phyloP scores from a whole-genome alignment of 768 basidiomycete species.

The Naganishia onofrii region DNA sequence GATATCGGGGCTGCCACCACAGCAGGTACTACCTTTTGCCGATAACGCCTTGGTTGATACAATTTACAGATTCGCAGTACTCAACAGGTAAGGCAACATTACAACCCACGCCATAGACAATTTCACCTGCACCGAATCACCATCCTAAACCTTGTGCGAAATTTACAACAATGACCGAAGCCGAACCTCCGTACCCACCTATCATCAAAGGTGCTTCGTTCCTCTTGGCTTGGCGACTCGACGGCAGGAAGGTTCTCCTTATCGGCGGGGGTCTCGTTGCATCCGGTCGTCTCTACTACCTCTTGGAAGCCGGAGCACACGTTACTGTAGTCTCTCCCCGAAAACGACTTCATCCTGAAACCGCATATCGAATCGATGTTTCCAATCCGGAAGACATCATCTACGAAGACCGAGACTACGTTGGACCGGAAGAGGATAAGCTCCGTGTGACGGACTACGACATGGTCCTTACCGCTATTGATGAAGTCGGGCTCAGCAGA shows the following conservation, averaged over 20 bases:
- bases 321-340: slow-evolving; percentile 75
- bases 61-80: too few species aligned
- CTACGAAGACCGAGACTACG: slow-evolving; percentile 68
- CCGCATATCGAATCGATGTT: slow-evolving; percentile 54
- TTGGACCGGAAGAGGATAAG: slow-evolving; percentile 53
- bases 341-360: slow-evolving; percentile 61
- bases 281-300: slow-evolving; percentile 77
- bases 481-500: slow-evolving; percentile 70
- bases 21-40: not conserved
- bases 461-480: slow-evolving; percentile 91
- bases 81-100: too few species aligned
- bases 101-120: too few species aligned
- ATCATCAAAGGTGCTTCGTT: slow-evolving; percentile 65
- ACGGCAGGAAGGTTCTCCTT: slow-evolving; percentile 75
- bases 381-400: slow-evolving; percentile 60
- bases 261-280: slow-evolving; percentile 94
- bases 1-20: not conserved
- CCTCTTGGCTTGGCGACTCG: slow-evolving; percentile 90
- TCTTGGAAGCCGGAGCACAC: slow-evolving; percentile 73
- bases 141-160: too few species aligned
- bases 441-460: slow-evolving; percentile 66
- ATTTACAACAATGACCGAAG: slow-evolving; percentile 7
- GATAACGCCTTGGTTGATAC: too few species aligned
- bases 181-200: slow-evolving; percentile 31
- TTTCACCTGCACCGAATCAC: too few species aligned